phyloP scores from a whole-genome alignment of 257 asterid genomes.

The Solanum etuberosum region DNA sequence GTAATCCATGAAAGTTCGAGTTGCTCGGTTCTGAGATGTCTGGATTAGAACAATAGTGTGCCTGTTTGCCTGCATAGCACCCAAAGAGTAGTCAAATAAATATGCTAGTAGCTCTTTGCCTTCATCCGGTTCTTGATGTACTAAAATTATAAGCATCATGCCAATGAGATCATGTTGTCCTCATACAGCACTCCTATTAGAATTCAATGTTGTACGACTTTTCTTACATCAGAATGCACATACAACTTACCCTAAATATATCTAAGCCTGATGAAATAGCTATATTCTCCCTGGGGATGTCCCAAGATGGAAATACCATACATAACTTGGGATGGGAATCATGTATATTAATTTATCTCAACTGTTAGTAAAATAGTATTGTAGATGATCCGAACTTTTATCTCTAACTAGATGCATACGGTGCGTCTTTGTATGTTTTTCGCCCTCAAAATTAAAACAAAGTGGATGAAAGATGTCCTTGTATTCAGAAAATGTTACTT shows the following conservation, averaged over 20 bases:
- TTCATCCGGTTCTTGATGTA: background rate
- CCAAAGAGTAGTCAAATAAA: constrained; percentile 1
- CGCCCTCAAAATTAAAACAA: background rate
- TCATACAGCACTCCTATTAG: background rate
- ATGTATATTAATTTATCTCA: background rate
- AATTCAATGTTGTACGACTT: background rate
- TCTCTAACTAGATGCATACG: background rate
- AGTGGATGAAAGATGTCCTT: background rate
- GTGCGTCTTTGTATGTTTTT: background rate
- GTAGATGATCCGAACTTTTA: background rate
- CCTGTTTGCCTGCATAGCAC: constrained; percentile 61
- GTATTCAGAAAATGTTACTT: background rate
- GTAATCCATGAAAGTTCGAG: constrained; percentile 94
- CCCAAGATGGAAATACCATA: background rate
- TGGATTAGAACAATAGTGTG: constrained; percentile 93
- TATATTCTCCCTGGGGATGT: background rate
- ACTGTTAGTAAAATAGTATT: background rate
- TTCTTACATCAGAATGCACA: background rate
- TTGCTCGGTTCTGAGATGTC: constrained; percentile 63
- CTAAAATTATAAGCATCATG: background rate
- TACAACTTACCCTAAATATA: background rate
- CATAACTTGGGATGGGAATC: background rate
- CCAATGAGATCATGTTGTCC: background rate
- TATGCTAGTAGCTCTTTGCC: background rate
- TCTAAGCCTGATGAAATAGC: background rate